Conservation (phyloP, 345 rosid genomes). For the Cardamine chenopodiifolia region DNA sequence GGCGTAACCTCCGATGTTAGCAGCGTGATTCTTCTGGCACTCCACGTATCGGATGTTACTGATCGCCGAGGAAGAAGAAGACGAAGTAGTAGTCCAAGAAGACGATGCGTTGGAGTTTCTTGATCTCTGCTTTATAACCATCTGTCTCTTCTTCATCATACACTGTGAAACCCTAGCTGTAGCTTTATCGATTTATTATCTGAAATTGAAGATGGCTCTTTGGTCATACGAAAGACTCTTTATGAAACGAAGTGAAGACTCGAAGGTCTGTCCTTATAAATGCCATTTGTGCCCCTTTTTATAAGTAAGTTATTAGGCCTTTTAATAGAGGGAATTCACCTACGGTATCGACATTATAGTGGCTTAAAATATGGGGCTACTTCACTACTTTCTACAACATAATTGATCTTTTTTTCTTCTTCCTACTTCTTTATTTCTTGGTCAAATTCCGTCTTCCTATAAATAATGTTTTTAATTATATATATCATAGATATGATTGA, state of each 20-base stretch:
- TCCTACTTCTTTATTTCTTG: not conserved
- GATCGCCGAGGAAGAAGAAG: conserved; percentile 47
- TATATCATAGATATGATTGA: no score
- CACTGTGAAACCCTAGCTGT: conserved; percentile 44
- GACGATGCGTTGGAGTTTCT: conserved; percentile 42
- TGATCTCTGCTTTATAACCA: conserved; percentile 48
- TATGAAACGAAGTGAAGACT: conserved; percentile 23
- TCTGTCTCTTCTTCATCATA: conserved; percentile 61
- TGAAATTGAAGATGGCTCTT: conserved; percentile 29
- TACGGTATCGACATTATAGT: conserved; percentile 31
- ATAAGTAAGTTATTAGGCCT: conserved; percentile 17
- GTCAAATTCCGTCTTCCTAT: not conserved
- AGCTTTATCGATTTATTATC: not conserved
- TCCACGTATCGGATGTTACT: conserved; percentile 54
- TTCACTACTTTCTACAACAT: conserved; percentile 14
- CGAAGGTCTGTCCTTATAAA: conserved; percentile 7
- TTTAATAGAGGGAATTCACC: not conserved
- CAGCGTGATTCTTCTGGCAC: conserved; percentile 83
- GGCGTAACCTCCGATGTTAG: conserved; percentile 73
- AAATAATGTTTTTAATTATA: not conserved
- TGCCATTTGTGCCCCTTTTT: conserved; percentile 24
- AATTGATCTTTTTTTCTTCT: not conserved
- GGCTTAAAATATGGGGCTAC: conserved; percentile 9
- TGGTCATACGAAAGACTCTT: conserved; percentile 36
- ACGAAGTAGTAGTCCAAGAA: conserved; percentile 42